Conservation (phyloP, 192 early-diverging fungal genomes). For the Coemansia reversa region DNA sequence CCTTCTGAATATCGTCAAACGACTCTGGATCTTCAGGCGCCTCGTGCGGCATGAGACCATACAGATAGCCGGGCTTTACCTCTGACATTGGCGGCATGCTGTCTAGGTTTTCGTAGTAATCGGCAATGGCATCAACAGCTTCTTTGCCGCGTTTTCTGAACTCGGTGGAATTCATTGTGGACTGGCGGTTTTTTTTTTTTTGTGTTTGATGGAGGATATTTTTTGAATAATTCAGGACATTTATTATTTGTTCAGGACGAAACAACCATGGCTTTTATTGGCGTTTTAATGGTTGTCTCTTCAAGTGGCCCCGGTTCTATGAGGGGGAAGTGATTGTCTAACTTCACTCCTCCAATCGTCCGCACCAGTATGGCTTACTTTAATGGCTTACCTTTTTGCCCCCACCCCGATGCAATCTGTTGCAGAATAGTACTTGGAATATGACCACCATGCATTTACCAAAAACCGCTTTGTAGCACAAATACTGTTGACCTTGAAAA, state of each 20-base stretch:
- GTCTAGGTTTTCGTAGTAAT: slow-evolving; percentile 61
- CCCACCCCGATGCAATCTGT: no score
- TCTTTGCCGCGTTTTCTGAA: slow-evolving; percentile 63
- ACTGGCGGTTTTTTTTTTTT: no score
- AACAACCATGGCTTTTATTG: neutral
- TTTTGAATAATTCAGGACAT: neutral
- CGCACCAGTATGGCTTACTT: no score
- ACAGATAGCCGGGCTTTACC: slow-evolving; percentile 63
- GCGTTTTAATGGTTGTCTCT: neutral
- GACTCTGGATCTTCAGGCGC: slow-evolving; percentile 57
- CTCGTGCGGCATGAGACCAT: slow-evolving; percentile 55
- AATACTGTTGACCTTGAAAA: no score
- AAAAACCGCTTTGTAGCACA: no score
- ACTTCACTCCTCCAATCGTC: no score
- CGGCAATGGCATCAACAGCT: slow-evolving; percentile 58
- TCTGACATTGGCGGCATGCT: slow-evolving; percentile 46
- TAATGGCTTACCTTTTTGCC: no score
- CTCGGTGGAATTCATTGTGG: slow-evolving; percentile 52
- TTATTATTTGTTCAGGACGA: neutral
- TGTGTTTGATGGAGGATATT: neutral
- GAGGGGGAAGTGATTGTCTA: neutral
- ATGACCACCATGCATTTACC: no score
- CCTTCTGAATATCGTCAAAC: slow-evolving; percentile 45
- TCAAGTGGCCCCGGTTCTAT: neutral
- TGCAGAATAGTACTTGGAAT: no score